Base-by-base conservation (phyloP, 2,329 filamentous ascomycete genomes). In the Aspergillus tamarii region DNA sequence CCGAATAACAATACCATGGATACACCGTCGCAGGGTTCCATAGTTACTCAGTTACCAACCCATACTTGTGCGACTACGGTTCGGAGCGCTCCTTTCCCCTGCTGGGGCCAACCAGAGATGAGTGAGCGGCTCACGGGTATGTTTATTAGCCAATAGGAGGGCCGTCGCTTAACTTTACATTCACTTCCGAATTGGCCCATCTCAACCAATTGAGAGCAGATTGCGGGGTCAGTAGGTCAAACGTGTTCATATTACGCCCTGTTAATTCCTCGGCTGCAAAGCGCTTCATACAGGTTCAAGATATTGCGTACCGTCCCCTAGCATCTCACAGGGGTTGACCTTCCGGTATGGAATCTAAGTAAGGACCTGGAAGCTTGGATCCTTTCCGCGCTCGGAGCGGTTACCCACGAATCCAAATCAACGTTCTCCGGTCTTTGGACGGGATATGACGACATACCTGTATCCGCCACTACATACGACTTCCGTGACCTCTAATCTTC, bases 1-100 rank as follows among this genome's bases (percentile, higher is more conserved):
- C 68, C 61, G 66, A 62, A 50, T 52, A 23, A 45, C 26, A 23
- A 19, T 59, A 53, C 53, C 43, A 64, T 54, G 32, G 30, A 36
- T 34, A 34, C 32, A 12, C 50, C 30, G 53, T 14, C 32, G 53
- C 14, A 48, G 45, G 48, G 70, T 70, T 66, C 66, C 64, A 67
- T 69, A 70, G 66, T 69, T 69, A 69, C 52, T 63, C 34, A 14
- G 10, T 11, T 36, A 52, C 64, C 60, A 67, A 63, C 61, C 60
- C 60, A 66, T 71, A 68, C 70, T 69, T 71, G 71, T 72, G 70
- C 69, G 68, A 72, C 69, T 69, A 74, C 72, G 73, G 73, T 71
- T 73, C 73, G 74, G 74, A 70, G 73, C 72, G 73, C 67, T 69
- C 65, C 69, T 68, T 72, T 66, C 59, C 62, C 57, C n/a, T 65